phyloP scores from a whole-genome alignment of 805 yeast genomes.

The Brettanomyces custersianus region DNA sequence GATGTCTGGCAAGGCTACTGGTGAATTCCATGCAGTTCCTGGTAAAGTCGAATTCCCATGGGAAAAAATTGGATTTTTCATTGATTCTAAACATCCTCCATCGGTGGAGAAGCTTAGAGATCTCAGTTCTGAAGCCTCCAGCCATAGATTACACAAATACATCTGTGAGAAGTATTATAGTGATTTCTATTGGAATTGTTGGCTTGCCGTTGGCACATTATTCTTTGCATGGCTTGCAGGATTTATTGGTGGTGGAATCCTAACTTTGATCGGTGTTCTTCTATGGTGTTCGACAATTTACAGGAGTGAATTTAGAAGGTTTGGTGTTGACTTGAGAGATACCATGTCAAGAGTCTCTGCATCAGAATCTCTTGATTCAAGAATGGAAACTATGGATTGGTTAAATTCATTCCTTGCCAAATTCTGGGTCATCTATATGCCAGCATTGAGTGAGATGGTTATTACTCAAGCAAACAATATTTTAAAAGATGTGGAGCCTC shows the following conservation, averaged over 20 bases:
- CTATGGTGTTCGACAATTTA: slow-evolving; percentile 58
- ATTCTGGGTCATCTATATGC: slow-evolving; percentile 87
- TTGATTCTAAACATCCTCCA: slow-evolving; percentile 20
- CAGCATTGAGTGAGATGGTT: slow-evolving; percentile 70
- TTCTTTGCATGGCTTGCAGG: slow-evolving; percentile 65
- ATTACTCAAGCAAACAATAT: slow-evolving; percentile 59
- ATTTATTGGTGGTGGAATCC: slow-evolving; percentile 52
- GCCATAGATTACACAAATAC: slow-evolving; percentile 41
- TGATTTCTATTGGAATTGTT: slow-evolving; percentile 66
- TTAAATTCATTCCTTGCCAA: slow-evolving; percentile 66
- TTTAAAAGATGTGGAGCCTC: slow-evolving; percentile 67
- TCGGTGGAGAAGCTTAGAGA: slow-evolving; percentile 10
- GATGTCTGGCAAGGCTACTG: not conserved
- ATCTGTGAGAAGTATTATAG: slow-evolving; percentile 60
- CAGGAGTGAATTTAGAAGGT: slow-evolving; percentile 65
- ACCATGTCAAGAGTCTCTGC: slow-evolving; percentile 62
- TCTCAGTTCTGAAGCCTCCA: slow-evolving; percentile 10
- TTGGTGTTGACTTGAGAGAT: slow-evolving; percentile 65
- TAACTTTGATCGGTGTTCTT: slow-evolving; percentile 52
- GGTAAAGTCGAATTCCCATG: slow-evolving; percentile 24
- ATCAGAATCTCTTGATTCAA: slow-evolving; percentile 52
- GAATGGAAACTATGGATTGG: slow-evolving; percentile 74
- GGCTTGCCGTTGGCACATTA: slow-evolving; percentile 59
- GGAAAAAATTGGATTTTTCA: slow-evolving; percentile 25
- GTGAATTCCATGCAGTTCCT: not conserved